Evolutionary conservation across 371 early-diverging fungal genomes (phyloP), one percentile per base, ranked within the genome.

Genomic region (Mortierella sp.): DNA sequence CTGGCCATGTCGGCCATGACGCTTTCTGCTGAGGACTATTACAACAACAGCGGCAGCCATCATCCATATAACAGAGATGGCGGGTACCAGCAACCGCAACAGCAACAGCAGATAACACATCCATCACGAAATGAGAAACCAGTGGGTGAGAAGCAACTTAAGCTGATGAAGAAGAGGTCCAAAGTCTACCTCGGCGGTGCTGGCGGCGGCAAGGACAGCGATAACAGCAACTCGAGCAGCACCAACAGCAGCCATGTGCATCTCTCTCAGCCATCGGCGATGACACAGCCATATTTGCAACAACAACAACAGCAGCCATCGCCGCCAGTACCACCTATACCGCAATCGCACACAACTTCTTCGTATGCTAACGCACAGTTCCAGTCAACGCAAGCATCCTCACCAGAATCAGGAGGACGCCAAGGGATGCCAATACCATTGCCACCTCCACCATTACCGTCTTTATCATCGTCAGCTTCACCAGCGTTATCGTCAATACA

Each of bases 161-260:
- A 64, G 37, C 6, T 67, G 42, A 34, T 26, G 31, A 64, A 69
- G 54, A 69, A 69, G 42, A 31, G 48, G 26, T 69, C 76, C 12
- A 69, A 64, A 27, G 0, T 56, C 28, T 64, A 68, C 50, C 46
- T 67, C 11, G 62, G 61, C 2, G 65, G 60, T 14, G 48, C 59
- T 5, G 62, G 65, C 4, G 65, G 60, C 11, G 52, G 47, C 32
- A 68, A 69, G 51, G 60, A 69, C 17, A 54, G 46, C 41, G 64
- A 61, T 47, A 52, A 69, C 39, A 76, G 76, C 51, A 65, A 60
- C n/a, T 52, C 65, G 9, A 69, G 69, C 21, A 75, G 69, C 42
- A 56, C 48, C 51, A 65, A 70, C 43, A 64, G 70, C 42, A 75
- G 65, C 46, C 60, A 64, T 32, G 44, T 64, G n/a, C 70, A 69